phyloP scores from a whole-genome alignment of 2,329 filamentous ascomycete species.

The Graphiopsis chlorocephala region DNA sequence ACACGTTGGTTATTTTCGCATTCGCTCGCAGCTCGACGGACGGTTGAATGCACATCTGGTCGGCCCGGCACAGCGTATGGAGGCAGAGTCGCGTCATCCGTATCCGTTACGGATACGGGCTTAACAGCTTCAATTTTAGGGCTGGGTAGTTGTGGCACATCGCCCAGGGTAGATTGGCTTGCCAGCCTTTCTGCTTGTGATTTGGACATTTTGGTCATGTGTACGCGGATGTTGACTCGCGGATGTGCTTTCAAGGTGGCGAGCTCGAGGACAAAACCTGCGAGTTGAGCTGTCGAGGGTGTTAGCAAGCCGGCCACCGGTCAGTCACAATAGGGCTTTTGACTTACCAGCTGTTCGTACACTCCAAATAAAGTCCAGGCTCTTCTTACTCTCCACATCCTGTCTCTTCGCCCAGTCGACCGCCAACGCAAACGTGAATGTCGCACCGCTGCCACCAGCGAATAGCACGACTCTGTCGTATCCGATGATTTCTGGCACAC shows the following conservation, averaged over 20 bases:
- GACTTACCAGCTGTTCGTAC: slow-evolving; percentile 19
- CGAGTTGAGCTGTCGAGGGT: slow-evolving; percentile 30
- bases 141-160: background rate
- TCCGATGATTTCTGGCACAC: slow-evolving; percentile 43
- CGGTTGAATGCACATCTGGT: slow-evolving; percentile 14
- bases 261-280: slow-evolving; percentile 54
- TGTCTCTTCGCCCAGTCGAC: slow-evolving; percentile 41
- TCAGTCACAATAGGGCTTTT: background rate
- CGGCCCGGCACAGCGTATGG: slow-evolving; percentile 15
- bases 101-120: background rate
- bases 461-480: slow-evolving; percentile 60
- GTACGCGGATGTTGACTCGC: slow-evolving; percentile 50
- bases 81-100: background rate
- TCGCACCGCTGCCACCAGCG: slow-evolving; percentile 60
- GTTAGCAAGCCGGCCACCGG: background rate
- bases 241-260: slow-evolving; percentile 43
- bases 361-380: slow-evolving; percentile 44
- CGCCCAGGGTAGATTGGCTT: background rate
- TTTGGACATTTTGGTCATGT: slow-evolving; percentile 42
- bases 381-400: slow-evolving; percentile 44
- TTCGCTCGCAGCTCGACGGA: slow-evolving; percentile 13
- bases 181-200: background rate
- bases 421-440: slow-evolving; percentile 56
- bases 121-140: background rate
- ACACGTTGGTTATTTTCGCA: slow-evolving; percentile 10